These are phyloP conservation scores for Aspergillus sp. DNA, from an alignment of 2,329 filamentous ascomycete genomes.

Conservation along the genomic window DNA sequence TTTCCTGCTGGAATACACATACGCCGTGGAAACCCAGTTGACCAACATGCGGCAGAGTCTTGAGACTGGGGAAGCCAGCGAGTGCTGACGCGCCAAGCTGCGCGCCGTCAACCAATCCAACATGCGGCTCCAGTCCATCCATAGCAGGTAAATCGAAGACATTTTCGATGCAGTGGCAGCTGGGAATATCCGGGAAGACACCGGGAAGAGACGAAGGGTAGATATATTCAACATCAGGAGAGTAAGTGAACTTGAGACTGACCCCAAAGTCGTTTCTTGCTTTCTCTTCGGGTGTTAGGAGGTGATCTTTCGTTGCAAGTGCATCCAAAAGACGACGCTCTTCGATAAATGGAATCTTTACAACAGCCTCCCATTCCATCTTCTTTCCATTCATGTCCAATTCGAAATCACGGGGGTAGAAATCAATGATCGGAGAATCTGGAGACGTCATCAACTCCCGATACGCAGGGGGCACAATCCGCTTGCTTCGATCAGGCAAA, in stretches of 20 bases:
- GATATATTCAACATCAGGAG: conserved; percentile 67
- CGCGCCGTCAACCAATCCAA: conserved; percentile 78
- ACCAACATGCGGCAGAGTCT: conserved; percentile 78
- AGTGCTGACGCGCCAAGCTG: conserved; percentile 78
- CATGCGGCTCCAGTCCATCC: conserved; percentile 79
- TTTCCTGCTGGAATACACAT: conserved; percentile 92
- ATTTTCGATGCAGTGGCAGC: conserved; percentile 91
- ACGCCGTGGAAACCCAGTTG: conserved; percentile 82
- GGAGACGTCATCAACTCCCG: conserved; percentile 89
- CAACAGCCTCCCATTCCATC: conserved; percentile 98
- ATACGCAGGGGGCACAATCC: conserved; percentile 83
- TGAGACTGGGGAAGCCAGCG: conserved; percentile 87
- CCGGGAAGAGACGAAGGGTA: conserved; percentile 87
- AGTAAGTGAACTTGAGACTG: conserved; percentile 87
- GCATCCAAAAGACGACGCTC: conserved; percentile 78
- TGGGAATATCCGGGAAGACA: conserved; percentile 80
- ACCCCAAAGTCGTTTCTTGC: conserved; percentile 86
- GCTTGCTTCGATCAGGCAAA: conserved; percentile 93
- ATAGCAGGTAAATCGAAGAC: conserved; percentile 91
- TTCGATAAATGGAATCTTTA: conserved; percentile 98
- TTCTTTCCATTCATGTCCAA: conserved; percentile 99
- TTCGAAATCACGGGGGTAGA: conserved; percentile 95
- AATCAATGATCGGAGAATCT: conserved; percentile 91
- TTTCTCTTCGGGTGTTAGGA: conserved; percentile 74
- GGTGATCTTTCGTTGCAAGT: conserved; percentile 77